These are phyloP conservation scores for Symbiodinium natans DNA, from an alignment of 73 alveolate species.

Conservation along the genomic window DNA sequence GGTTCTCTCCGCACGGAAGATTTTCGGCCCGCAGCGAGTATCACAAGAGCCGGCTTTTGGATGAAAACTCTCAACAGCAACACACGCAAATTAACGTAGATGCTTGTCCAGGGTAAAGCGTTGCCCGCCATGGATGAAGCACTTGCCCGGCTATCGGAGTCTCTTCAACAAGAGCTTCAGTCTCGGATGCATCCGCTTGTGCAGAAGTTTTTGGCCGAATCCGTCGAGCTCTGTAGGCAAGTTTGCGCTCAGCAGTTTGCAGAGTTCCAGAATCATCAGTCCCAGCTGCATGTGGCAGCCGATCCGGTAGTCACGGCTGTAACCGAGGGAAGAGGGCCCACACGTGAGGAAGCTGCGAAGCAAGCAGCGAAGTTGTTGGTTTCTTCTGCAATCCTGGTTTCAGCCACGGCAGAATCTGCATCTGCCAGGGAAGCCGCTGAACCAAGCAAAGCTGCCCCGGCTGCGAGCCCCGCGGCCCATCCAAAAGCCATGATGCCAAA, in stretches of 20 bases:
- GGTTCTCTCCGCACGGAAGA: too few relatives aligned
- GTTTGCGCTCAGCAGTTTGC: constrained; percentile 17
- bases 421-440: constrained; percentile 8
- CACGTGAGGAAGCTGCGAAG: constrained; percentile 62
- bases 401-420: constrained; percentile 11
- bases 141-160: constrained; percentile 11
- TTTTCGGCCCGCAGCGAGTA: too few relatives aligned
- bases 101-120: background rate
- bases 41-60: too few relatives aligned
- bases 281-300: background rate
- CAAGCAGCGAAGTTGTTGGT: constrained; percentile 55
- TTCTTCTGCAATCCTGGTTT: constrained; percentile 48
- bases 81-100: too few relatives aligned
- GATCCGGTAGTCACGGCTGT: constrained; percentile 56
- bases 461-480: background rate
- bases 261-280: background rate
- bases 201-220: constrained; percentile 35
- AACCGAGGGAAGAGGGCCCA: constrained; percentile 21
- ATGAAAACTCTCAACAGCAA: too few relatives aligned
- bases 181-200: constrained; percentile 29
- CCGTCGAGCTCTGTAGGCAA: constrained; percentile 17
- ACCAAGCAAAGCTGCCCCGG: background rate
- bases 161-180: constrained; percentile 50
- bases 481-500: constrained; percentile 7
- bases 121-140: constrained; percentile 26